Percentiles rank a stretch among this genome's conserved stretches.
Evolutionary conservation across 2,329 filamentous ascomycete species (phyloP).

Genomic region (Mariannaea sp.): DNA sequence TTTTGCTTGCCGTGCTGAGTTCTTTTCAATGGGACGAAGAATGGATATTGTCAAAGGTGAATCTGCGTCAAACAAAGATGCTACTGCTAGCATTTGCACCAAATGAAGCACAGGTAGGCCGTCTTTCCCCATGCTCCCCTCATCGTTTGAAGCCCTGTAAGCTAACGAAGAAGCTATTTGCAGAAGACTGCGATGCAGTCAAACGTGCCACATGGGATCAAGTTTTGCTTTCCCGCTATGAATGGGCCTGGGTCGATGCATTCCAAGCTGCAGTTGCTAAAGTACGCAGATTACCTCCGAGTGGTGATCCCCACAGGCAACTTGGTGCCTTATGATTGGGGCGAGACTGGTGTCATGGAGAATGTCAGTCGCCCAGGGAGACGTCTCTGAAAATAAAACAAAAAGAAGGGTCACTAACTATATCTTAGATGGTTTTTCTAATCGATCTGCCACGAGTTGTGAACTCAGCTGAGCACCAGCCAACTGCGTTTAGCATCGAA

Average conservation of each 20-base stretch:
- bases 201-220: conserved; percentile 60
- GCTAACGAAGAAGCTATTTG: conserved; percentile 27
- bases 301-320: conserved; percentile 90
- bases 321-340: conserved; percentile 86
- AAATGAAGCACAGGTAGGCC: conserved; percentile 56
- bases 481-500: conserved; percentile 67
- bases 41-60: conserved; percentile 77
- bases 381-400: conserved; percentile 19
- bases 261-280: conserved; percentile 91
- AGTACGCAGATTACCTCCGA: conserved; percentile 72
- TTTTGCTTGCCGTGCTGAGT: conserved; percentile 81
- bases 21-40: conserved; percentile 85
- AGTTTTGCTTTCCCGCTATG: conserved; percentile 85
- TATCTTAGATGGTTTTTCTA: conserved; percentile 74
- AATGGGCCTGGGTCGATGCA: conserved; percentile 79
- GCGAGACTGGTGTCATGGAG: conserved; percentile 81
- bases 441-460: conserved; percentile 79
- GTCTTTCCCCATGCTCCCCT: conserved; percentile 10
- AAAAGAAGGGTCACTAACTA: conserved; percentile 28
- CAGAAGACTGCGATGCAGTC: conserved; percentile 53
- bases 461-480: conserved; percentile 39
- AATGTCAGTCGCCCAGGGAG: conserved; percentile 60
- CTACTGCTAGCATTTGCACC: conserved; percentile 62
- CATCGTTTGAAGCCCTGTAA: conserved; percentile 15
- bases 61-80: conserved; percentile 64